Conservation (phyloP, 345 rosid species). For the Aegle marmelos region DNA sequence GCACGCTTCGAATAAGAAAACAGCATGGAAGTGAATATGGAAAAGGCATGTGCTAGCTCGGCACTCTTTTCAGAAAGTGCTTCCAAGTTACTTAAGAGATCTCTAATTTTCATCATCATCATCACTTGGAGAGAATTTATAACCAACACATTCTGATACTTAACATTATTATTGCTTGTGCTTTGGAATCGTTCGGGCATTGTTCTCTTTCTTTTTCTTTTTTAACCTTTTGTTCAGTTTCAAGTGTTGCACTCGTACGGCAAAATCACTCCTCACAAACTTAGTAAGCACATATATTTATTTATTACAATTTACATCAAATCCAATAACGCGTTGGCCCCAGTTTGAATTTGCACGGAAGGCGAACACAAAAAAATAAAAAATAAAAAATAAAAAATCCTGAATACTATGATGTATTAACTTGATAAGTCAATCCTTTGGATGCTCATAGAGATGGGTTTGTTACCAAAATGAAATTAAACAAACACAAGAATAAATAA, state of each 20-base stretch:
- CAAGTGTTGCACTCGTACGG: too few relatives aligned
- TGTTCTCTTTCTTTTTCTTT: neutral
- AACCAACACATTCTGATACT: neutral
- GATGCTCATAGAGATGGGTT: slow-evolving; percentile 21
- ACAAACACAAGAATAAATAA: neutral
- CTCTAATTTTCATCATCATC: too few relatives aligned
- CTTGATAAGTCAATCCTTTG: slow-evolving; percentile 19
- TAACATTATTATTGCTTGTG: neutral
- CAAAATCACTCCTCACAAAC: neutral
- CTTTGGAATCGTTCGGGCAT: neutral
- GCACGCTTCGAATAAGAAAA: neutral
- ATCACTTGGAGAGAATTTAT: too few relatives aligned
- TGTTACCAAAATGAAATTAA: slow-evolving; percentile 11
- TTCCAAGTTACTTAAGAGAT: neutral
- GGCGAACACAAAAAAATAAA: neutral
- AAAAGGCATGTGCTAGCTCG: neutral
- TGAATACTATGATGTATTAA: neutral
- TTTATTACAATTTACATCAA: neutral
- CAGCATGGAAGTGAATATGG: neutral
- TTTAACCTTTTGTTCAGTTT: neutral
- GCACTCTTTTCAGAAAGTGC: too few relatives aligned
- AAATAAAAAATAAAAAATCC: neutral
- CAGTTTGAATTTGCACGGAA: neutral
- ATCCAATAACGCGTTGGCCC: neutral
- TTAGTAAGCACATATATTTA: neutral